phyloP scores from a whole-genome alignment of 306 rosid genomes.

The Ormosia semicastrata region DNA sequence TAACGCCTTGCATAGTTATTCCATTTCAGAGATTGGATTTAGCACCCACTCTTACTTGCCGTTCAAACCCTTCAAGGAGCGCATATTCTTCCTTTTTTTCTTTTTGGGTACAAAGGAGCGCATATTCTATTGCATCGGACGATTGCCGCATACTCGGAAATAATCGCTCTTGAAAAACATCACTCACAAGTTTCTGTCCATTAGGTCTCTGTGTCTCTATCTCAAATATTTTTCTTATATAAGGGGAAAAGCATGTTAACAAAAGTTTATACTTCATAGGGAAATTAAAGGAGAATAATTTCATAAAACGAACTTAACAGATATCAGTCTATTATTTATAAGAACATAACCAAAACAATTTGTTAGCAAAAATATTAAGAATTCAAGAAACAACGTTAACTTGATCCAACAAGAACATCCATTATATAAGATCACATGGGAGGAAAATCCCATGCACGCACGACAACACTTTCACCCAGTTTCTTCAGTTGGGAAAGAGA shows the following conservation, averaged over 20 bases:
- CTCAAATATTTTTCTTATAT: background rate
- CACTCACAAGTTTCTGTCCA: background rate
- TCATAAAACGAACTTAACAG: background rate
- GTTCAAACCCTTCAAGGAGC: background rate
- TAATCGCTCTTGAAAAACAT: background rate
- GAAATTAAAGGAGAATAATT: background rate
- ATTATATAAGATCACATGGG: background rate
- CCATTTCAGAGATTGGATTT: background rate
- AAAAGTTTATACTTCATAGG: background rate
- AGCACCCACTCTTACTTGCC: background rate
- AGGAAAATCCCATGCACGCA: background rate
- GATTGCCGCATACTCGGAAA: background rate
- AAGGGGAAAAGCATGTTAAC: background rate
- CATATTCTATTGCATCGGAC: background rate
- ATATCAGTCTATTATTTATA: background rate
- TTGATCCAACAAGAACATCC: background rate
- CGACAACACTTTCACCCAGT: background rate
- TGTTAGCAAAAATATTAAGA: background rate
- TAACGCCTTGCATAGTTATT: conserved; percentile 25
- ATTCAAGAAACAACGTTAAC: background rate
- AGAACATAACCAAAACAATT: background rate
- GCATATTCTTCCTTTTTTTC: background rate
- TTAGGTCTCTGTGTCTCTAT: background rate
- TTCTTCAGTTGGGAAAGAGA: background rate
- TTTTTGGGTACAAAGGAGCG: background rate